Conservation (phyloP, 192 early-diverging fungal genomes). For the Radiomyces spectabilis region DNA sequence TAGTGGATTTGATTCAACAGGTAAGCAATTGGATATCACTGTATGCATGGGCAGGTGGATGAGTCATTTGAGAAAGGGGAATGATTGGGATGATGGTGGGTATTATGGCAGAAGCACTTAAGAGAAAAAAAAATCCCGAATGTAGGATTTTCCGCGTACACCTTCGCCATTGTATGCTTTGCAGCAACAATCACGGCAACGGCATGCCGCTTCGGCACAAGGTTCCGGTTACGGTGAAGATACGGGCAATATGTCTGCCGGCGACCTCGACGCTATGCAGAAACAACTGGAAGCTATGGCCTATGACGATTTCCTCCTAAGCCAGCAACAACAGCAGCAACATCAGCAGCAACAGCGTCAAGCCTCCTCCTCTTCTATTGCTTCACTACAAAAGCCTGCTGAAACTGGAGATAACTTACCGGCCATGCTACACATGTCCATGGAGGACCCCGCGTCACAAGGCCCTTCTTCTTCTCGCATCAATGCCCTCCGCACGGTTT, state of each 20-base stretch:
- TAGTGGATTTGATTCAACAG: constrained; percentile 30
- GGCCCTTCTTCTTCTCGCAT: neutral
- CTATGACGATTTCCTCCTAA: no score
- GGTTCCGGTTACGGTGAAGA: neutral
- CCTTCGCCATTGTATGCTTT: constrained; percentile 43
- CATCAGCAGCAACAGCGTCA: no score
- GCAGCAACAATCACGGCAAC: constrained; percentile 33
- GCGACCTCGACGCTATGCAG: constrained; percentile 7
- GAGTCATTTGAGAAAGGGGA: neutral
- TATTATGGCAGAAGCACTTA: no score
- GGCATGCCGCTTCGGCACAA: constrained; percentile 2
- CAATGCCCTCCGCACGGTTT: constrained; percentile 7
- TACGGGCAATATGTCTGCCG: neutral
- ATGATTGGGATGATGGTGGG: no score
- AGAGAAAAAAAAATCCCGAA: constrained; percentile 18
- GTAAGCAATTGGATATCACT: no score
- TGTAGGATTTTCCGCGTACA: constrained; percentile 48
- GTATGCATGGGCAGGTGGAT: no score
- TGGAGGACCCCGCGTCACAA: neutral
- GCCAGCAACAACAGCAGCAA: no score
- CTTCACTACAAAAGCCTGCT: neutral
- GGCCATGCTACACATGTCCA: constrained; percentile 2
- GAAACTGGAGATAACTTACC: neutral
- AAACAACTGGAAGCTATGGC: no score
- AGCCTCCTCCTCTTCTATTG: neutral